Evolutionary conservation across 495 filamentous ascomycete species (phyloP), one percentile per base, ranked within the genome.

Genomic region (Penicilliopsis zonata): DNA sequence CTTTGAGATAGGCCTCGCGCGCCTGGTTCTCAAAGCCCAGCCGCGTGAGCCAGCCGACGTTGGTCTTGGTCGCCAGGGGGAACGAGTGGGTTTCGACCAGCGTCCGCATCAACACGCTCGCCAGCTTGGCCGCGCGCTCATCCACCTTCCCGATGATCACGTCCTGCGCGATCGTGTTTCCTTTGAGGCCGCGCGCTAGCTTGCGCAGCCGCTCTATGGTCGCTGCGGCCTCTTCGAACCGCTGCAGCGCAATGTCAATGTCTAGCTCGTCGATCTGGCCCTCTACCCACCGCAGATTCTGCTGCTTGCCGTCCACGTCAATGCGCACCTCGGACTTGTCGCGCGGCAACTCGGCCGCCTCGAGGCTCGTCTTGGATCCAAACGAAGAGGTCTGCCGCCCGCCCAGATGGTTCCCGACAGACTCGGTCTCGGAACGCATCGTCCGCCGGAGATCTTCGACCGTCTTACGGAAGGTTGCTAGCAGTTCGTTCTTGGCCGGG

Each of bases 271-370:
- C 90, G 44, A 99, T 78, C 57, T 96, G 86, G 26, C 74, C 71
- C 48, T 99, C 90, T 0, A 96, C 86, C 82, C 83, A 94, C 13
- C 90, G 80, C 12, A 99, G 67, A 44, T 87, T 94, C 50, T 94
- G 83, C 43, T 94, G 87, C 44, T 92, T 88, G 14, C 92, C 90
- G 43, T 96, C 90, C 16, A 95, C 86, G 41, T 95, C 92, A 36
- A 99, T 86, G 21, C 92, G 67, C 55, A 94, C 72, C 28, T 74
- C 74, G 0, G 73, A 63, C 17, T 61, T 62, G 41, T 86, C 80
- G 44, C 88, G 80, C 9, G 85, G 63, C 12, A 77, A 53, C 2
- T 82, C 76, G 1, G 71, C 70, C 39, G 84, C 74, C 27, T 82
- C 74, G 4, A 78, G 65, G 8, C 61, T 57, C 2, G 44, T 31